Base-by-base conservation (phyloP, 768 basidiomycete genomes). In the Suillus paluster region DNA sequence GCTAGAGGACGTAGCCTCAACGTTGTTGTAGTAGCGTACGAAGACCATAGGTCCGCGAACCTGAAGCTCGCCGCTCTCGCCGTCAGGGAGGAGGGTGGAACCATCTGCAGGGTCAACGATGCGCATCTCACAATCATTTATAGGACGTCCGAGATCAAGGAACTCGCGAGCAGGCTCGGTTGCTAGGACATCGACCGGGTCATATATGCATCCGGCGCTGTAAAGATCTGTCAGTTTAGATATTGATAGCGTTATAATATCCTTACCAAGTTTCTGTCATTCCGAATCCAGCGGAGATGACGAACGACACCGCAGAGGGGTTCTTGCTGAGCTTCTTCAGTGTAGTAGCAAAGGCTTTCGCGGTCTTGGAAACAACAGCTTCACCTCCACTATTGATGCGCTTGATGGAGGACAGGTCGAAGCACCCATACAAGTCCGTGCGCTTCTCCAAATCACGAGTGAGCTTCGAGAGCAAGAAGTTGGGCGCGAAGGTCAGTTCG, bases 11-110 rank as follows among this genome's bases (percentile, higher is more conserved):
- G 85, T 87, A 0, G 84, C 83, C 58, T 78, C 68, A 9, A 69
- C 63, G 68, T 86, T 85, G 66, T 76, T 78, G 73, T 78, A 80
- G 65, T 87, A 86, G 19, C 81, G 79, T 23, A 69, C 69, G 62
- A 78, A 77, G 3, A 81, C 50, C 60, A 75, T 77, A 0, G 78
- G 72, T 1, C 80, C 81, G n/a, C 74, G 71, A 27, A 86, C 63
- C 61, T 79, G 78, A 6, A 81, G 72, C 25, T 79, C 74, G 21
- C 79, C 80, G n/a, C 70, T 71, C 63, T 79, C 68, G 6, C 70
- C 70, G 21, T 71, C 69, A 4, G 63, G 68, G 50, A 72, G 70
- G 46, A 66, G 59, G 5, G 71, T 69, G 11, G 58, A 42, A 2
- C 75, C 76, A 17, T 75, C 73, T 8, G 57, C 64, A 9, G 70